Evolutionary conservation across 352 stramenopile species (phyloP), one percentile per base, ranked within the genome.

Genomic region (Phytophthora citrophthora): DNA sequence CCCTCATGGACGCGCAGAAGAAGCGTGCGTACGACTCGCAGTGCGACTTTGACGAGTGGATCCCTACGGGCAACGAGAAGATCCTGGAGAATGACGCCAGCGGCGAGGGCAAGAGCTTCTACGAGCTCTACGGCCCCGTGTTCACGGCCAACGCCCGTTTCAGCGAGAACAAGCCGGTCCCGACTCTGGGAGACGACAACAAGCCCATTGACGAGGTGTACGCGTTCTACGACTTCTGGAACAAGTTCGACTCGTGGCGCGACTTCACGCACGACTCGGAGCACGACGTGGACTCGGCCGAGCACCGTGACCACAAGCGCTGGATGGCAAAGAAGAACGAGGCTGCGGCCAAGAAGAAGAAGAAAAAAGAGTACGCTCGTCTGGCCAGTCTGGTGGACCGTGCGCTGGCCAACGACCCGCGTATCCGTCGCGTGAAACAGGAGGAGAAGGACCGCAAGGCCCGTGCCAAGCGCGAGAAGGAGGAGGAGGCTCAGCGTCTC

Each of bases 291-390:
- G 86, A 94, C 48, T 90, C 76, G 51, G 86, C 83, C 20, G 86
- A 94, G 61, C 82, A 91, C 74, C 86, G 86, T 47, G 84, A 94
- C 72, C 84, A 94, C 68, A 94, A 94, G 80, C 83, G 86, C 23
- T 93, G 81, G 82, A 91, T 94, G 84, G 85, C 85, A 49, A 94
- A 94, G 79, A 94, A 94, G 79, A 94, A 94, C 72, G 86, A 94
- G 60, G 72, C 64, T 5, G 83, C 79, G 0, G 84, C 83, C 50
- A 94, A 94, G 83, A 94, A 94, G 81, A 90, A 89, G 77, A 94
- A 94, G 84, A 94, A 94, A 68, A 83, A 89, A 68, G 86, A 94
- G 72, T 94, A 94, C 74, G 77, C 76, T 13, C 86, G 86, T 72
- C 79, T 94, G 0, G 84, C 84, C 46, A 89, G 78, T 61, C 76